These are phyloP conservation scores for Sphagnum fallax DNA, from an alignment of 228 moss, liverwort and hornwort species.

Conservation along the genomic window DNA sequence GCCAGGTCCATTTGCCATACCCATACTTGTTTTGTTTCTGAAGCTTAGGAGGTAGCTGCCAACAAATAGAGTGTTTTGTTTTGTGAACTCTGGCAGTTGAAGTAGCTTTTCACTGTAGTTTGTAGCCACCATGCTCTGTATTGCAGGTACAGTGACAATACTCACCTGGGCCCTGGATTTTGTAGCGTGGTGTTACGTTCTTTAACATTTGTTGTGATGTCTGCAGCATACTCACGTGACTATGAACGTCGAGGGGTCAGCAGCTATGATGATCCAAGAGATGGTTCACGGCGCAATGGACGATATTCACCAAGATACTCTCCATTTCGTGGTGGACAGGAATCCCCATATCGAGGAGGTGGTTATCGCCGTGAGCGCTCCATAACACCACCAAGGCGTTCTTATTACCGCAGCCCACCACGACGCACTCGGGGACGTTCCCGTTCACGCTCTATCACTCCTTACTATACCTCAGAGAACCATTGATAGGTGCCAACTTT, in stretches of 20 bases:
- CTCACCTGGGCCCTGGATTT: too few species aligned
- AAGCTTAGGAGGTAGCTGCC: too few species aligned
- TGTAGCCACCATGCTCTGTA: too few species aligned
- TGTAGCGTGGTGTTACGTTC: too few species aligned
- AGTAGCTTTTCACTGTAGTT: too few species aligned
- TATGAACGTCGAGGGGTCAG: slow-evolving; percentile 20
- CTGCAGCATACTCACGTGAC: slow-evolving; percentile 46
- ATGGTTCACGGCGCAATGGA: slow-evolving; percentile 39
- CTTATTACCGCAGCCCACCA: slow-evolving; percentile 28
- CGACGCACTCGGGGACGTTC: slow-evolving; percentile 29
- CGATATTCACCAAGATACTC: slow-evolving; percentile 36
- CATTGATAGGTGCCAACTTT: too few species aligned
- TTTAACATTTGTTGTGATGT: not conserved
- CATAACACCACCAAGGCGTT: not conserved
- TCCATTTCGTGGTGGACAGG: slow-evolving; percentile 21
- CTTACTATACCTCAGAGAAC: slow-evolving; percentile 21
- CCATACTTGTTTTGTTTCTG: too few species aligned
- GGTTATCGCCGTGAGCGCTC: slow-evolving; percentile 22
- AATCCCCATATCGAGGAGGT: slow-evolving; percentile 23
- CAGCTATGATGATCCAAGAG: slow-evolving; percentile 2
- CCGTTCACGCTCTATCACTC: slow-evolving; percentile 33
- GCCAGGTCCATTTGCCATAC: too few species aligned
- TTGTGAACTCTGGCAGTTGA: too few species aligned
- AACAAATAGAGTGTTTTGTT: too few species aligned
- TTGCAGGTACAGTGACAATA: not conserved